Evolutionary conservation across 108 stramenopile genomes (phyloP).

Genomic region (Aurantiochytrium sp.): DNA sequence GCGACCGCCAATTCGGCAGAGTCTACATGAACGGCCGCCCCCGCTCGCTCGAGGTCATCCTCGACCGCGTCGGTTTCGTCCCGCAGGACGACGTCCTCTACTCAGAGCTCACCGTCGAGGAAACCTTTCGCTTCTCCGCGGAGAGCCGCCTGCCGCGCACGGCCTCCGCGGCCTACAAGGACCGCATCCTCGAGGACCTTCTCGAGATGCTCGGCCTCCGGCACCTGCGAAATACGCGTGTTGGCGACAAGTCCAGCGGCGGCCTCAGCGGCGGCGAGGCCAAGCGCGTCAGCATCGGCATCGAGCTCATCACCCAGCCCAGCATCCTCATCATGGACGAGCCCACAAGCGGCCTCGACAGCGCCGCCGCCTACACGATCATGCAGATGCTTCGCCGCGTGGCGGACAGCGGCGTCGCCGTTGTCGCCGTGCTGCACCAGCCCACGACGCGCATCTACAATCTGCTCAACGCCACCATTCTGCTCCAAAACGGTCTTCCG

Average conservation of each 20-base stretch:
- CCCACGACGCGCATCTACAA: conserved; percentile 77
- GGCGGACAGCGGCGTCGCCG: conserved; percentile 61
- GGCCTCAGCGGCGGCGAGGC: conserved; percentile 46
- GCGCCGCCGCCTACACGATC: conserved; percentile 66
- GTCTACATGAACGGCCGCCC: conserved; percentile 6
- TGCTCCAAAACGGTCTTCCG: conserved; percentile 36
- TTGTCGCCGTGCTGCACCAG: conserved; percentile 81
- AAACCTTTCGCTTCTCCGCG: conserved; percentile 40
- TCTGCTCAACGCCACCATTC: conserved; percentile 67
- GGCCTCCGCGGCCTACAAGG: not conserved
- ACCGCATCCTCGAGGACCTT: not conserved
- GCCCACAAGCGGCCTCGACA: conserved; percentile 70
- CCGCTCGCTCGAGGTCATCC: not conserved
- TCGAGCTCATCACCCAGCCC: conserved; percentile 40
- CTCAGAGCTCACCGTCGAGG: conserved; percentile 39
- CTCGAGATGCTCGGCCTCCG: not conserved
- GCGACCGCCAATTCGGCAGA: not conserved
- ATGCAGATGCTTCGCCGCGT: conserved; percentile 66
- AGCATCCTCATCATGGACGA: conserved; percentile 43
- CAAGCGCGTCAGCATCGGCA: conserved; percentile 46
- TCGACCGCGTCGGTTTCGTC: conserved; percentile 41
- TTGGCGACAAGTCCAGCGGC: not conserved
- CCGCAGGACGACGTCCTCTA: conserved; percentile 54
- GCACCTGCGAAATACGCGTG: not conserved
- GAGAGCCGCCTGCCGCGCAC: conserved; percentile 29